Evolutionary conservation across 2,329 filamentous ascomycete genomes (phyloP), one percentile per base, ranked within the genome.

Genomic region (Colletotrichum truncatum): DNA sequence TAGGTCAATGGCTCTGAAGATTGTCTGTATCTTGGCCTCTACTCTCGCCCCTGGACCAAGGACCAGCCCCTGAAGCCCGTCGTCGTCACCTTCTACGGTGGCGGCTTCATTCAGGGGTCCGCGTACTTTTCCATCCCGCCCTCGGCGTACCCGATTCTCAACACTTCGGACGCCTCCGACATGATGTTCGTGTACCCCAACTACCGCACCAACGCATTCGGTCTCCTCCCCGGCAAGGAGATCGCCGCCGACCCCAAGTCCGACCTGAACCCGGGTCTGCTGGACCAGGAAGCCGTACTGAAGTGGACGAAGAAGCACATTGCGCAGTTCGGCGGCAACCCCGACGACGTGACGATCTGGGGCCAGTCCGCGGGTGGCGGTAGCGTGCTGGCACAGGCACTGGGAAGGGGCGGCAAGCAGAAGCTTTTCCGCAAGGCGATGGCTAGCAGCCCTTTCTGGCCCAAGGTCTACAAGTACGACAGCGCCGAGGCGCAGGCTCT

Each of bases 11-110:
- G 83, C 11, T 81, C 81, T 21, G 87, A 90, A 76, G 87, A 90
- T 70, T 90, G 87, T 68, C 77, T 89, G 12, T 89, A 88, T 66
- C 80, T 90, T 2, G 85, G 85, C 10, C 76, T 90, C 0, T 89
- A 87, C 74, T 82, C 85, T 4, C 81, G 87, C 0, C 87, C 87
- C 3, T 89, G 87, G 86, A 76, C 72, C 0, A 21, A 58, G 1
- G 71, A 72, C 2, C 71, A 79, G n/a, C 74, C 82, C 1, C 78
- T 83, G 4, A 79, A 85, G 3, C 87, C 88, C 0, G 87, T 90
- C 0, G 80, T 90, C 0, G 82, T 90, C 3, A 82, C 83, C 4
- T 89, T 88, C 71, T 88, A 87, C 71, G 57, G 21, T 25, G 88
- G 88, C 11, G 88, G 81, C 2, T 90, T 87, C 75, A 85, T 89